Evolutionary conservation across 2,329 filamentous ascomycete genomes (phyloP).

Genomic region (Phialocephala sp.): DNA sequence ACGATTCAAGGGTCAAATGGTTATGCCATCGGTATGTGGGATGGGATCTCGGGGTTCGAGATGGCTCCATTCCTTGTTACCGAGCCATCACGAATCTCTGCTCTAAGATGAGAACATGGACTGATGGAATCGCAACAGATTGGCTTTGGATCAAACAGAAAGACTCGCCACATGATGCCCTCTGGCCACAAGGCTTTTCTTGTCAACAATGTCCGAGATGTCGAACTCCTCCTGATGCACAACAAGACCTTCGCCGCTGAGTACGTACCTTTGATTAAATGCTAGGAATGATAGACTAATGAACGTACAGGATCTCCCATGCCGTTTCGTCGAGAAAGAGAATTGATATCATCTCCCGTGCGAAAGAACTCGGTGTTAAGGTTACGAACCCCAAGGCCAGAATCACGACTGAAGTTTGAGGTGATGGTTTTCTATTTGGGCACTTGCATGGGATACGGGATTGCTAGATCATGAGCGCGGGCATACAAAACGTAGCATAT

Average conservation of each 20-base stretch:
- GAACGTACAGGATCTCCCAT: constrained; percentile 80
- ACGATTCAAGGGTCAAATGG: constrained; percentile 94
- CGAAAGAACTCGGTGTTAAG: constrained; percentile 99
- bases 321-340: constrained; percentile 98
- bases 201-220: constrained; percentile 93
- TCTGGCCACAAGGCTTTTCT: constrained; percentile 99
- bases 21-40: constrained; percentile 94
- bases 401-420: constrained; percentile 91
- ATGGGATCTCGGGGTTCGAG: constrained; percentile 16
- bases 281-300: constrained; percentile 44
- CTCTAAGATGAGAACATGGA: constrained; percentile 19
- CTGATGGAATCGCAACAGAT: constrained; percentile 65
- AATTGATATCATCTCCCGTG: constrained; percentile 95
- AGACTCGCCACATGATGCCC: constrained; percentile 98
- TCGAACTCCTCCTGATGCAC: constrained; percentile 99
- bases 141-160: constrained; percentile 98
- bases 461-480: constrained; percentile 42
- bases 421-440: constrained; percentile 40
- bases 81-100: constrained; percentile 19
- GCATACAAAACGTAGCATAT: constrained; percentile 41
- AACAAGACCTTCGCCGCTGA: constrained; percentile 99
- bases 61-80: neutral
- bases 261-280: constrained; percentile 62
- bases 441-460: constrained; percentile 42
- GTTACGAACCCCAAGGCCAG: constrained; percentile 99